A percentile compares a stretch with the other conserved stretches of the same genome.
These are phyloP conservation scores for Aspergillus flavus DNA, from an alignment of 2,329 filamentous ascomycete genomes.

Conservation along the genomic window DNA sequence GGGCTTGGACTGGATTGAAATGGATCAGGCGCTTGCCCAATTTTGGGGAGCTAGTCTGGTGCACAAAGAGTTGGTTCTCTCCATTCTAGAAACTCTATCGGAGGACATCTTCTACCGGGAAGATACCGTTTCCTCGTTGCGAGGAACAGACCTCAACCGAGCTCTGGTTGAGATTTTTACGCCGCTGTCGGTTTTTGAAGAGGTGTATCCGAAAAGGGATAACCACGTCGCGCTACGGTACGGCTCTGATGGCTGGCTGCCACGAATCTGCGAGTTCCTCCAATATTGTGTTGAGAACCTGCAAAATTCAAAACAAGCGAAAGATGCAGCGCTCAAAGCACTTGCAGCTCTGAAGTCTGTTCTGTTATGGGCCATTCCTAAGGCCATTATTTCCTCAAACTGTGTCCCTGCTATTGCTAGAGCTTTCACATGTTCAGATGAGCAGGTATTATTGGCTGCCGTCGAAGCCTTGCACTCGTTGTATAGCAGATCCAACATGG, in stretches of 20 bases:
- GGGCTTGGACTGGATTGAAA: conserved; percentile 90
- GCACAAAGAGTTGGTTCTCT: conserved; percentile 85
- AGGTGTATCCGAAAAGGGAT: conserved; percentile 75
- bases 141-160: conserved; percentile 81
- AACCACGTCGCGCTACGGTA: conserved; percentile 69
- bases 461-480: conserved; percentile 83
- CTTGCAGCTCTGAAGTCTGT: conserved; percentile 76
- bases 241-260: conserved; percentile 85
- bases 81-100: conserved; percentile 85
- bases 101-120: conserved; percentile 94
- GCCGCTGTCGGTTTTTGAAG: conserved; percentile 71
- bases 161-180: conserved; percentile 94
- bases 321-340: conserved; percentile 72
- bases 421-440: conserved; percentile 69
- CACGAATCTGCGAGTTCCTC: conserved; percentile 73
- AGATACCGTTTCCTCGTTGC: conserved; percentile 79
- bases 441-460: conserved; percentile 74
- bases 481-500: conserved; percentile 73
- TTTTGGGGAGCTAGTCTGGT: conserved; percentile 69
- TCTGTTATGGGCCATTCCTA: conserved; percentile 85
- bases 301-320: conserved; percentile 67
- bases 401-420: conserved; percentile 72
- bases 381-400: conserved; percentile 71
- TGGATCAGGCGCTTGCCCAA: conserved; percentile 81
- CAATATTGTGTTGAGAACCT: conserved; percentile 70